A percentile compares a stretch with the other conserved stretches of the same genome.
These are phyloP conservation scores for Myxozyma monticola DNA, from an alignment of 805 yeast species.

Conservation along the genomic window DNA sequence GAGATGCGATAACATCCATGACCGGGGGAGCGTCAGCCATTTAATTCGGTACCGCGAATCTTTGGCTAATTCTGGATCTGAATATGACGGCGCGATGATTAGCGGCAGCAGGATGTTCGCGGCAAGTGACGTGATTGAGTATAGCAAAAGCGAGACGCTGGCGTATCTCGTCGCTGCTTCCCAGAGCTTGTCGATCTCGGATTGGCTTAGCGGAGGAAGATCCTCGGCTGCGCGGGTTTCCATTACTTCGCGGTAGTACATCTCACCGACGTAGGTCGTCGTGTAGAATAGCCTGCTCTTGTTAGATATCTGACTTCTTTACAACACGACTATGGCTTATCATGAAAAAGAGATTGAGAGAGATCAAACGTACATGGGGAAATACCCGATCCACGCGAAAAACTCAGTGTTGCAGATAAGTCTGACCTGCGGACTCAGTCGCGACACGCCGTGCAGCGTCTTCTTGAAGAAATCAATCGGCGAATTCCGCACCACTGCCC, in stretches of 20 bases:
- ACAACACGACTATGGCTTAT: background rate
- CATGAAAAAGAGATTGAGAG: background rate
- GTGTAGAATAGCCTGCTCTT: constrained; percentile 63
- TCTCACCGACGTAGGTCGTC: constrained; percentile 63
- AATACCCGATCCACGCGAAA: constrained; percentile 59
- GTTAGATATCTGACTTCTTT: background rate
- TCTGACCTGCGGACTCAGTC: constrained; percentile 53
- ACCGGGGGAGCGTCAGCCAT: constrained; percentile 28
- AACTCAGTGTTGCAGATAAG: constrained; percentile 58
- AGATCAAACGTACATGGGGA: constrained; percentile 20
- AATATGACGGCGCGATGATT: constrained; percentile 42
- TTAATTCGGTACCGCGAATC: constrained; percentile 15
- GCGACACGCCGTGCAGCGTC: constrained; percentile 19
- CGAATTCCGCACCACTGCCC: constrained; percentile 33
- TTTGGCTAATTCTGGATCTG: constrained; percentile 16
- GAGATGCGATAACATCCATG: constrained; percentile 55
- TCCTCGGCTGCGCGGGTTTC: constrained; percentile 39
- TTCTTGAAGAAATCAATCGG: constrained; percentile 16
- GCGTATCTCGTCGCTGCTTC: constrained; percentile 56
- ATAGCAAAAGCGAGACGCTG: constrained; percentile 51
- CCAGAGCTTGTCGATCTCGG: constrained; percentile 42
- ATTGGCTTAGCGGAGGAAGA: constrained; percentile 43
- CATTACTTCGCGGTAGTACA: constrained; percentile 47
- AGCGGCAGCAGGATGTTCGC: constrained; percentile 50
- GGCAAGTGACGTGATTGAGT: constrained; percentile 50